These are phyloP conservation scores for Fusarium sp. DNA, from an alignment of 2,329 filamentous ascomycete genomes.

Conservation along the genomic window DNA sequence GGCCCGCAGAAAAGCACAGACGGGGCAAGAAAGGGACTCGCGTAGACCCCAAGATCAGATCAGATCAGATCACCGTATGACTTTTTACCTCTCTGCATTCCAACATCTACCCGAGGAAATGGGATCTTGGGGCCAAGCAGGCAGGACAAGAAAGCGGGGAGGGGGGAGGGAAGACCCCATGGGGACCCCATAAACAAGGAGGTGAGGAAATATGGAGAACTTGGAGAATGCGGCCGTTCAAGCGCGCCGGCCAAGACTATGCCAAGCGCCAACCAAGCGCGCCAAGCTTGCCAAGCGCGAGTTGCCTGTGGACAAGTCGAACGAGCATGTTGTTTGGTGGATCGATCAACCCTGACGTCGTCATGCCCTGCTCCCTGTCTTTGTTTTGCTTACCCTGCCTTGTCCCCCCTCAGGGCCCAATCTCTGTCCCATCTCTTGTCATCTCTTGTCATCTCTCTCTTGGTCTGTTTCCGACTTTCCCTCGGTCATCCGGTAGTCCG, in stretches of 20 bases:
- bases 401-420: background rate
- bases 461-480: background rate
- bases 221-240: constrained; percentile 25
- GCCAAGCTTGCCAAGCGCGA: constrained; percentile 19
- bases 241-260: constrained; percentile 22
- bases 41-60: constrained; percentile 16
- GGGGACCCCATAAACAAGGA: constrained; percentile 18
- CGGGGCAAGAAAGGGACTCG: background rate
- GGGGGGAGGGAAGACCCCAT: constrained; percentile 12
- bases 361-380: constrained; percentile 3
- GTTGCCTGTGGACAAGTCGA: constrained; percentile 1
- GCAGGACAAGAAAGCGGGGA: background rate
- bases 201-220: constrained; percentile 1
- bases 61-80: constrained; percentile 24
- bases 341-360: constrained; percentile 12
- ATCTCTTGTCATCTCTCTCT: background rate
- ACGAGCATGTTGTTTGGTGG: constrained; percentile 15
- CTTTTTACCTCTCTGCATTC: background rate
- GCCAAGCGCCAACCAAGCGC: constrained; percentile 21
- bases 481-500: constrained; percentile 8
- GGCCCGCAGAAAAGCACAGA: constrained; percentile 4
- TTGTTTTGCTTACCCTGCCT: background rate
- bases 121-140: background rate
- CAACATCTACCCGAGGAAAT: background rate
- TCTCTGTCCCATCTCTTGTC: constrained; percentile 6